Evolutionary conservation across 179 eudicot genomes (phyloP), one percentile per base, ranked within the genome.

Genomic region (Gypsophila paniculata): DNA sequence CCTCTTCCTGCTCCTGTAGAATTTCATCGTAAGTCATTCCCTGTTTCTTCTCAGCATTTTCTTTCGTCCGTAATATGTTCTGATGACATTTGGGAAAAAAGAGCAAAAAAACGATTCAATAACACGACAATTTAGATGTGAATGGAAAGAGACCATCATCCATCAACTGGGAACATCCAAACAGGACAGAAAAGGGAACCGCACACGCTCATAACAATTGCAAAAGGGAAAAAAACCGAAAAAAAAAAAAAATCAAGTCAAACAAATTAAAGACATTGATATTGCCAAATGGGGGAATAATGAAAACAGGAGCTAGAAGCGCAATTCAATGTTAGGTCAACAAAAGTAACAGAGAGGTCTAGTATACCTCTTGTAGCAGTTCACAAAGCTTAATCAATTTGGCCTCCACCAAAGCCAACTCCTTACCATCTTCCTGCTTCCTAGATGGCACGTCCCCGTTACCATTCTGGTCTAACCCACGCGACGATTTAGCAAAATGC

Each of bases 41-140:
- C 77, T 95, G 99, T 77, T 95, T 94, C 91, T 92, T 95, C 86
- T 75, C 95, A 72, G 84, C 76, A 74, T 95, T 95, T 82, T 92
- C 99, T 80, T 85, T 92, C 29, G 99, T 95, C 32, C 93, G 85
- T 61, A 76, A 72, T 64, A 95, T 92, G 67, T 82, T 95, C 99
- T 95, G 91, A 64, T 80, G 6, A 75, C 74, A 36, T 18, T 63
- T 60, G 73, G 18, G 70, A 69, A 72, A 32, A 26, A 54, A 59
- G 58, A 21, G 7, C n/a, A 46, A 17, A 65, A 65, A 46, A 23
- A 62, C 5, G 25, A 51, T 60, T 51, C 18, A 65, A 71, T n/a
- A 11, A 44, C 51, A 60, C 49, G 17, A n/a, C 6, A 53, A 17
- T 5, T 62, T 64, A 49, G 36, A 38, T 46, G n/a, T 19, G 14